Conservation (phyloP, 139 green algal species). For the Penium margaritaceum region DNA sequence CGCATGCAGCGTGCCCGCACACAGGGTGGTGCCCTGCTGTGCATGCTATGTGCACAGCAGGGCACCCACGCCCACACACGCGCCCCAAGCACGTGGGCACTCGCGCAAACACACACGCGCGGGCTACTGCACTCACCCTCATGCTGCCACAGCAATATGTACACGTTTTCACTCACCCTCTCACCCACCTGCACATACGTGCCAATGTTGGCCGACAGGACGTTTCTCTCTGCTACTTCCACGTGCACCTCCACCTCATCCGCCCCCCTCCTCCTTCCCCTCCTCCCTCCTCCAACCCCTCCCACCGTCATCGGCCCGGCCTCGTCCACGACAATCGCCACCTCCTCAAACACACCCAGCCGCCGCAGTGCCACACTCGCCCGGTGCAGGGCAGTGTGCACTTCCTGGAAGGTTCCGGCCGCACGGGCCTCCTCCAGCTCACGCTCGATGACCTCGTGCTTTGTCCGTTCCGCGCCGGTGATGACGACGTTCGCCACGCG, state of each 20-base stretch:
- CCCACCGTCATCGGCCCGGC: slow-evolving; percentile 14
- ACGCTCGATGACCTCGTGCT: slow-evolving; percentile 7
- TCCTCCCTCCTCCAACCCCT: too few relatives aligned
- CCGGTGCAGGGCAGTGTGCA: slow-evolving; percentile 1
- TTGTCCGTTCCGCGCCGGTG: slow-evolving; percentile 22
- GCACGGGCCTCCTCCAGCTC: slow-evolving; percentile 10
- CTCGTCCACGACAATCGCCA: slow-evolving; percentile 19
- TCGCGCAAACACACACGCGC: too few relatives aligned
- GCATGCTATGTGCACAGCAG: too few relatives aligned
- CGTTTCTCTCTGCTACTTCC: slow-evolving; percentile 24
- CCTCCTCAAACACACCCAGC: slow-evolving; percentile 34
- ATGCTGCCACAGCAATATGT: too few relatives aligned
- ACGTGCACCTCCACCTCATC: too few relatives aligned
- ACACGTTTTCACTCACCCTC: too few relatives aligned
- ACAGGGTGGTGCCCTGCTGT: too few relatives aligned
- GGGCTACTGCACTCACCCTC: too few relatives aligned
- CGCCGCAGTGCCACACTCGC: not conserved
- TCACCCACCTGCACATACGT: slow-evolving; percentile 38
- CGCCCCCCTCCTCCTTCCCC: too few relatives aligned
- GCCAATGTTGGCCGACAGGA: not conserved
- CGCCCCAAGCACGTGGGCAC: too few relatives aligned
- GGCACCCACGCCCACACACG: too few relatives aligned
- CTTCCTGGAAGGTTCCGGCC: slow-evolving; percentile 24
- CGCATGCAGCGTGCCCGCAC: too few relatives aligned
- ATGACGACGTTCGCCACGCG: slow-evolving; percentile 33